Evolutionary conservation across 306 rosid genomes (phyloP).

Genomic region (Astragalus glycyphyllos): DNA sequence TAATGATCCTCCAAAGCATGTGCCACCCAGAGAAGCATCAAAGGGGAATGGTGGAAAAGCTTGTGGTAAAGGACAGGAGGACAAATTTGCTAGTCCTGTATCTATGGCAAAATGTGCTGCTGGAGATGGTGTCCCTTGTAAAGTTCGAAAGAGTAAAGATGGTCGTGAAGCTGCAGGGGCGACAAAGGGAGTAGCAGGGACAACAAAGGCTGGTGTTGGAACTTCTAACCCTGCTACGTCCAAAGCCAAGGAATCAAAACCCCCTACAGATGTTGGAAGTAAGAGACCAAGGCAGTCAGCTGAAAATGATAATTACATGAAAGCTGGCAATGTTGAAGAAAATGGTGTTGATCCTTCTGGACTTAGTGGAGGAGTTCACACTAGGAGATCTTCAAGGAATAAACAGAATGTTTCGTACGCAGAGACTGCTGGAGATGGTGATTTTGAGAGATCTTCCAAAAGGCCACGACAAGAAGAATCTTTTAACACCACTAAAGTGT

Average conservation of each 20-base stretch:
- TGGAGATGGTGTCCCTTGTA: conserved; percentile 46
- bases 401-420: conserved; percentile 53
- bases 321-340: conserved; percentile 41
- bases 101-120: conserved; percentile 48
- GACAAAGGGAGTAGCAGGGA: no score
- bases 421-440: conserved; percentile 48
- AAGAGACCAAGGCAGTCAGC: no score
- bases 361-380: conserved; percentile 24
- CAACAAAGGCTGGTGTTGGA: no score
- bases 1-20: conserved; percentile 47
- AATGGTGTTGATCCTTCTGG: conserved; percentile 46
- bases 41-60: no score
- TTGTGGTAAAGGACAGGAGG: conserved; percentile 35
- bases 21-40: conserved; percentile 49
- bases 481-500: conserved; percentile 35
- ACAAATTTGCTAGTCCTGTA: conserved; percentile 36
- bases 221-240: no score
- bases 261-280: conserved; percentile 44
- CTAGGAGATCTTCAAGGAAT: conserved; percentile 56
- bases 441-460: conserved; percentile 52
- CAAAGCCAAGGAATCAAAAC: conserved; percentile 49
- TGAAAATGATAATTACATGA: no score
- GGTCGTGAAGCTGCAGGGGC: conserved; percentile 43
- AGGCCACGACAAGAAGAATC: conserved; percentile 47
- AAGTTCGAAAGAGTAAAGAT: conserved; percentile 49